Percentiles rank a stretch among this genome's conserved stretches.
phyloP scores from a whole-genome alignment of 176 grass and related monocot species.

The Areca catechu region DNA sequence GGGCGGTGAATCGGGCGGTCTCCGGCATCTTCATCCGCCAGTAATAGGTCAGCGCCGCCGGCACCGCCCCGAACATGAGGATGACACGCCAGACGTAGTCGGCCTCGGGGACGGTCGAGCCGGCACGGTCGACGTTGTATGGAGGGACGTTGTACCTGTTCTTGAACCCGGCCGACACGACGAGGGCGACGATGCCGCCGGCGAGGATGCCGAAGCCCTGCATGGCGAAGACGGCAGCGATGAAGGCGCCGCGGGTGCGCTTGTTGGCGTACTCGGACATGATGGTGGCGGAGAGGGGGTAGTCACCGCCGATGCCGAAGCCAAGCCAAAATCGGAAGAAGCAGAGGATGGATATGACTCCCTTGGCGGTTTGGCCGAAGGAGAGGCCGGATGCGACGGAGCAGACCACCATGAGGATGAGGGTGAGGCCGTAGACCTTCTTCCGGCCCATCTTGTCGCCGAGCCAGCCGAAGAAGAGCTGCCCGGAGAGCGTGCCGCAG shows the following conservation, averaged over 20 bases:
- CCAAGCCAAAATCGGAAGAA: slow-evolving; percentile 90
- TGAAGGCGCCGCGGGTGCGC: slow-evolving; percentile 65
- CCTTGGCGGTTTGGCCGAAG: slow-evolving; percentile 28
- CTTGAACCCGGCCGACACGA: slow-evolving; percentile 44
- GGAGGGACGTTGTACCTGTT: slow-evolving; percentile 27
- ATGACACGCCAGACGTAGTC: slow-evolving; percentile 75
- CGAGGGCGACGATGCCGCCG: slow-evolving; percentile 38
- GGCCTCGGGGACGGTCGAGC: slow-evolving; percentile 29
- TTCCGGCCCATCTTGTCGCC: slow-evolving; percentile 77
- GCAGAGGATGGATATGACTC: slow-evolving; percentile 39
- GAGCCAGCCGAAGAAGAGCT: slow-evolving; percentile 77
- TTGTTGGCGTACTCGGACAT: slow-evolving; percentile 85
- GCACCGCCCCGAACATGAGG: slow-evolving; percentile 62
- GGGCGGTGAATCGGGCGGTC: slow-evolving; percentile 80
- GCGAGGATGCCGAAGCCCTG: slow-evolving; percentile 75
- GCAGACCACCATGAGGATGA: slow-evolving; percentile 59
- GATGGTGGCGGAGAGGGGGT: slow-evolving; percentile 56
- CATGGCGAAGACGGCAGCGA: slow-evolving; percentile 79
- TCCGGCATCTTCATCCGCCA: slow-evolving; percentile 97
- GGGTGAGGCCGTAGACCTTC: slow-evolving; percentile 65
- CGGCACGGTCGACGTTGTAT: slow-evolving; percentile 5
- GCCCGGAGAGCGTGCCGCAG: slow-evolving; percentile 55
- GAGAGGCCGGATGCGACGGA: slow-evolving; percentile 52
- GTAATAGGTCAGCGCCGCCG: slow-evolving; percentile 60
- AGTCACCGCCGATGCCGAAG: slow-evolving; percentile 72